Evolutionary conservation across 2,329 filamentous ascomycete genomes (phyloP).

Genomic region (Fusarium chlamydosporum): DNA sequence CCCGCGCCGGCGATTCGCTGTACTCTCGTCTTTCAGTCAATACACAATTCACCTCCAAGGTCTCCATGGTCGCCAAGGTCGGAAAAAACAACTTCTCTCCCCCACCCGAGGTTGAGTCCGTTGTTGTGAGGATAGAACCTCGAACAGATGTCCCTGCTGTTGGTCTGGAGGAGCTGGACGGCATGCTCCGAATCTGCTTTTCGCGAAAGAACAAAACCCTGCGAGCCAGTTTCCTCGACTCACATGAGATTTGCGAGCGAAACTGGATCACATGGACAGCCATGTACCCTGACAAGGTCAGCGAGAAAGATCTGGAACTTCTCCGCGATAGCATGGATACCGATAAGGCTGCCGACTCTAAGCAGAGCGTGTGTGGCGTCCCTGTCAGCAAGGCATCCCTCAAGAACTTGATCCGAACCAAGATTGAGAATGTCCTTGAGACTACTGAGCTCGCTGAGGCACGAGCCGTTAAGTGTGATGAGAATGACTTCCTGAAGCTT

Average conservation of each 20-base stretch:
- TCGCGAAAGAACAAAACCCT: conserved; percentile 91
- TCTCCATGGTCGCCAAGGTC: conserved; percentile 87
- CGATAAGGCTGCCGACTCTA: conserved; percentile 16
- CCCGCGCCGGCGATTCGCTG: conserved; percentile 86
- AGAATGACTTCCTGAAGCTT: conserved; percentile 25
- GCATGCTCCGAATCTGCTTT: conserved; percentile 79
- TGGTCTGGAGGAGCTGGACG: conserved; percentile 95
- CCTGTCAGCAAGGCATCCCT: conserved; percentile 23
- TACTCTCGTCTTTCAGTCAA: conserved; percentile 95
- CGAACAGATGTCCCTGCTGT: conserved; percentile 86
- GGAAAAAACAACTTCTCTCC: conserved; percentile 97
- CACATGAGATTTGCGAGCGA: conserved; percentile 82
- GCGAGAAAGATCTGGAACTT: conserved; percentile 17
- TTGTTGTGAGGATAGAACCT: conserved; percentile 89
- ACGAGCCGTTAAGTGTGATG: conserved; percentile 23
- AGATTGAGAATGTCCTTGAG: conserved; percentile 23
- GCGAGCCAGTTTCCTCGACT: conserved; percentile 83
- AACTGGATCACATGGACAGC: conserved; percentile 95
- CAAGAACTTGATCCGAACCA: conserved; percentile 21
- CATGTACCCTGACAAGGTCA: conserved; percentile 67
- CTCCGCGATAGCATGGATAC: conserved; percentile 20
- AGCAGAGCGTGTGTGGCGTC: conserved; percentile 20
- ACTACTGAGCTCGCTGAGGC: conserved; percentile 19
- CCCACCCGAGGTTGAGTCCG: conserved; percentile 91
- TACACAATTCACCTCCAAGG: conserved; percentile 85